These are phyloP conservation scores for Populus hybrid DNA, from an alignment of 441 rosid species.

Conservation along the genomic window DNA sequence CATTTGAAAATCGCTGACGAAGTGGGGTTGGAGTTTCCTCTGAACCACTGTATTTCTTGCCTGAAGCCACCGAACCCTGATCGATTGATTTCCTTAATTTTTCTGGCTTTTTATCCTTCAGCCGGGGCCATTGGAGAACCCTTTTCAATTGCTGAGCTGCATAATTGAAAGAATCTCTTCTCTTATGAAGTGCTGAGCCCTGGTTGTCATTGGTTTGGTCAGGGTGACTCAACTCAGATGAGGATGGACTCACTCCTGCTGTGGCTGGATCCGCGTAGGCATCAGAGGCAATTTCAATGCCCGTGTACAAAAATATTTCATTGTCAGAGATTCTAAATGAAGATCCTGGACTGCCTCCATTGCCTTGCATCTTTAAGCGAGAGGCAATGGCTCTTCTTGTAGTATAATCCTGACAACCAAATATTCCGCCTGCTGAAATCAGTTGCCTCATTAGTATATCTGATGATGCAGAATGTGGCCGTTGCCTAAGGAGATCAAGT, in stretches of 20 bases:
- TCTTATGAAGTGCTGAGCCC: constrained; percentile 33
- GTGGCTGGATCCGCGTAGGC: constrained; percentile 37
- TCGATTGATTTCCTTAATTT: constrained; percentile 33
- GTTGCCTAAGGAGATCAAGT: constrained; percentile 76
- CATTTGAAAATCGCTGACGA: constrained; percentile 65
- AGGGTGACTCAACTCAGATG: constrained; percentile 37
- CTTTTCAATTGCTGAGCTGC: constrained; percentile 64
- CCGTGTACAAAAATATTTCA: constrained; percentile 69
- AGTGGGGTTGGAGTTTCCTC: constrained; percentile 68
- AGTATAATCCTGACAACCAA: constrained; percentile 57
- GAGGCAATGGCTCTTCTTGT: constrained; percentile 76
- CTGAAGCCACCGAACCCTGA: constrained; percentile 24
- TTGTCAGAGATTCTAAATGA: constrained; percentile 67
- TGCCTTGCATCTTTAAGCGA: constrained; percentile 68
- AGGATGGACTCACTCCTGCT: constrained; percentile 44
- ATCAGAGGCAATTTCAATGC: constrained; percentile 48
- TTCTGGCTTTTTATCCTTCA: constrained; percentile 42
- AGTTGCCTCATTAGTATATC: constrained; percentile 69
- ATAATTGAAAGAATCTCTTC: constrained; percentile 41
- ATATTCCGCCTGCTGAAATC: constrained; percentile 83
- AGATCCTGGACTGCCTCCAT: constrained; percentile 78
- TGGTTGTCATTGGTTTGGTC: constrained; percentile 42
- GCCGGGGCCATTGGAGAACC: constrained; percentile 64
- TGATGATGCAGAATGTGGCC: constrained; percentile 70
- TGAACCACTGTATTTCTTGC: constrained; percentile 29